Conservation (phyloP, 495 filamentous ascomycete genomes). For the Ramalina intermedia region DNA sequence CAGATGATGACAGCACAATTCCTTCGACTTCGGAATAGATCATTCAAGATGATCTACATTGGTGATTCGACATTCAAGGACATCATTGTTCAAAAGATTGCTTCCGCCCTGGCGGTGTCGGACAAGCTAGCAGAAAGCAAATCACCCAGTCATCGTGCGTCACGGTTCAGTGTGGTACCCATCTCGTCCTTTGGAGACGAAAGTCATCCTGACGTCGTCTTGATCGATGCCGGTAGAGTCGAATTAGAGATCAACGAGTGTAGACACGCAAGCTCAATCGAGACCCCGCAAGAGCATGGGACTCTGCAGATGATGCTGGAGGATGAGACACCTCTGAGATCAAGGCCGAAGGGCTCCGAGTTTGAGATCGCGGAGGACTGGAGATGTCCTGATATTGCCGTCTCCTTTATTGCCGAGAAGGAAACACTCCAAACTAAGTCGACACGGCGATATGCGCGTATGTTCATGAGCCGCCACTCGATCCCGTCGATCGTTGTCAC, state of each 20-base stretch:
- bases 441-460: constrained; percentile 39
- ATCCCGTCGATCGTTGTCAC: constrained; percentile 56
- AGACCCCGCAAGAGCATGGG: constrained; percentile 24
- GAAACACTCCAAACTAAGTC: constrained; percentile 34
- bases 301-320: constrained; percentile 41
- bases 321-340: constrained; percentile 33
- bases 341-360: constrained; percentile 31
- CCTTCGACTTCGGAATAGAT: constrained; percentile 43
- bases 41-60: constrained; percentile 56
- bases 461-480: constrained; percentile 49
- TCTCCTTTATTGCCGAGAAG: constrained; percentile 47
- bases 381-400: constrained; percentile 55
- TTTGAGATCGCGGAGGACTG: constrained; percentile 38
- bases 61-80: constrained; percentile 48
- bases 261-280: constrained; percentile 32
- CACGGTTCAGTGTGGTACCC: constrained; percentile 60
- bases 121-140: constrained; percentile 26
- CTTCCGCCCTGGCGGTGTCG: constrained; percentile 43
- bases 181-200: constrained; percentile 51
- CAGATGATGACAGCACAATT: constrained; percentile 57
- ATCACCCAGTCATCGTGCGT: constrained; percentile 35
- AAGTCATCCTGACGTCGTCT: constrained; percentile 49
- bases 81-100: constrained; percentile 62
- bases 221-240: constrained; percentile 50
- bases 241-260: constrained; percentile 67